phyloP scores from a whole-genome alignment of 2,329 filamentous ascomycete species.

The Phaeosphaeria sp. region DNA sequence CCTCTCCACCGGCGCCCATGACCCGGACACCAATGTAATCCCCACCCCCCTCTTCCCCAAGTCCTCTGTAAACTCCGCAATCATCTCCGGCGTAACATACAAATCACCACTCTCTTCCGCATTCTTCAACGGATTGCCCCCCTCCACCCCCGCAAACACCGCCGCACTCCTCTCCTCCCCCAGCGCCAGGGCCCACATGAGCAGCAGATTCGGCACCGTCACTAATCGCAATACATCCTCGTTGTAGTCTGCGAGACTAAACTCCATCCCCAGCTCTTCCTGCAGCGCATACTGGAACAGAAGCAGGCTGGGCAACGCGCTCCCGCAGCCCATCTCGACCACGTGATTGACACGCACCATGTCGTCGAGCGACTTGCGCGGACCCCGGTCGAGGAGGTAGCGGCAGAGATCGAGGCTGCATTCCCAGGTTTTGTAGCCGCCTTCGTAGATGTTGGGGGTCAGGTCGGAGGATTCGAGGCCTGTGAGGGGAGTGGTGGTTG shows the following conservation, averaged over 20 bases:
- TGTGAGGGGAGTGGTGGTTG: slow-evolving; percentile 30
- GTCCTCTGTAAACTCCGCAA: slow-evolving; percentile 64
- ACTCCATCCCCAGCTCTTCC: slow-evolving; percentile 59
- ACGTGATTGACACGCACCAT: slow-evolving; percentile 57
- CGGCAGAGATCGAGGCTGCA: slow-evolving; percentile 81
- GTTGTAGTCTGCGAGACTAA: slow-evolving; percentile 82
- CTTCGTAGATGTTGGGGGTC: slow-evolving; percentile 82
- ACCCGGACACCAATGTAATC: slow-evolving; percentile 74
- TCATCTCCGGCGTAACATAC: slow-evolving; percentile 65
- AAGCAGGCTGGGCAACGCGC: slow-evolving; percentile 74
- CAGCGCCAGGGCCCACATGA: slow-evolving; percentile 63
- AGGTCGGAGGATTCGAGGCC: slow-evolving; percentile 68
- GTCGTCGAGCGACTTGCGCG: slow-evolving; percentile 58
- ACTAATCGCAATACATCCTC: slow-evolving; percentile 77
- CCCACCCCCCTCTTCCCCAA: slow-evolving; percentile 60
- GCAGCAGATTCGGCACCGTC: slow-evolving; percentile 77
- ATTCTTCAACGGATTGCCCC: slow-evolving; percentile 25
- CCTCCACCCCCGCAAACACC: slow-evolving; percentile 13
- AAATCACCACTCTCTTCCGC: slow-evolving; percentile 59
- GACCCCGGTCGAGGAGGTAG: slow-evolving; percentile 60
- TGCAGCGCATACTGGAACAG: slow-evolving; percentile 68
- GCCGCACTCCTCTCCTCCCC: slow-evolving; percentile 17
- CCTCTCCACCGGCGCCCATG: slow-evolving; percentile 65
- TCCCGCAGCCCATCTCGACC: slow-evolving; percentile 76
- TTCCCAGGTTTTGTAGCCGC: slow-evolving; percentile 90